A percentile compares a stretch with the other conserved stretches of the same genome.
Evolutionary conservation across 257 asterid genomes (phyloP).

Genomic region (Fraxinus pennsylvanica): DNA sequence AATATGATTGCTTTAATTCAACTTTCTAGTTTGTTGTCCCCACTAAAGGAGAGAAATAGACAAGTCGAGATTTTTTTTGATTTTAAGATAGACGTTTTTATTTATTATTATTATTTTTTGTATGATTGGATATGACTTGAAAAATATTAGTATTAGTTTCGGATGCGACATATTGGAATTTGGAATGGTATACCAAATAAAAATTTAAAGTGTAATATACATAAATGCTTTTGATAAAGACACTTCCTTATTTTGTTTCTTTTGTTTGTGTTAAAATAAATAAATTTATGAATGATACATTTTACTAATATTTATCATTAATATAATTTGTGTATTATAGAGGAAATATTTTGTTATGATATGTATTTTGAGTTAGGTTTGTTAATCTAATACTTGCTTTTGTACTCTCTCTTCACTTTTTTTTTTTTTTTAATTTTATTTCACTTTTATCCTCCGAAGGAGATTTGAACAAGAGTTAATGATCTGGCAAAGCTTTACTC

Average conservation of each 20-base stretch:
- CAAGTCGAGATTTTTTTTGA: background rate
- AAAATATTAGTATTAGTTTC: too few relatives aligned
- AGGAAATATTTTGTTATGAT: background rate
- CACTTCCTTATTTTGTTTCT: constrained; percentile 20
- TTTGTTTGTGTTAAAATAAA: background rate
- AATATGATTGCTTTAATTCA: background rate
- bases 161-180: too few relatives aligned
- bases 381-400: too few relatives aligned
- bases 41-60: background rate
- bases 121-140: background rate
- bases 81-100: background rate
- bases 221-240: constrained; percentile 26
- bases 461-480: too few relatives aligned
- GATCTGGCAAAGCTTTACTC: too few relatives aligned
- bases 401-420: too few relatives aligned
- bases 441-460: too few relatives aligned
- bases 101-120: background rate
- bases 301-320: too few relatives aligned
- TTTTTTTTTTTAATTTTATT: too few relatives aligned
- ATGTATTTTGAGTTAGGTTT: too few relatives aligned
- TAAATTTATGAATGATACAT: background rate
- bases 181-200: too few relatives aligned
- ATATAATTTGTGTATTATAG: background rate
- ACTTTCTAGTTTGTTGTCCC: background rate
- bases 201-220: too few relatives aligned